A percentile compares a stretch with the other conserved stretches of the same genome.
Conservation (phyloP, 2,329 filamentous ascomycete genomes). For the Cercospora janseana region DNA sequence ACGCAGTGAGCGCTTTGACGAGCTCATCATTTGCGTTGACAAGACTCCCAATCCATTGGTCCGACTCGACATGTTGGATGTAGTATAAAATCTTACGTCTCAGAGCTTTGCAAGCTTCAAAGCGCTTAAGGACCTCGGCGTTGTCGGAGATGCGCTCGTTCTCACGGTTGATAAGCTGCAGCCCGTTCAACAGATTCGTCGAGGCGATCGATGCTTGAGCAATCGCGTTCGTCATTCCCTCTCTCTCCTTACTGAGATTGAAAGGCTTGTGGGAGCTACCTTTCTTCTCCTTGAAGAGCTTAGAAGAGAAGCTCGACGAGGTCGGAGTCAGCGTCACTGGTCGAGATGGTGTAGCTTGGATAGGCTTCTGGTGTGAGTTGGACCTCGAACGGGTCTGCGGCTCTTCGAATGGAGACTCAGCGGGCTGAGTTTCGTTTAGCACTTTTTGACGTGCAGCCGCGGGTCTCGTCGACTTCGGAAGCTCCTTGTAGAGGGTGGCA, state of each 20-base stretch:
- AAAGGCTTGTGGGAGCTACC: slow-evolving; percentile 64
- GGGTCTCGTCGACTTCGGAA: slow-evolving; percentile 66
- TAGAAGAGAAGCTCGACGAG: slow-evolving; percentile 31
- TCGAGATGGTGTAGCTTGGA: slow-evolving; percentile 21
- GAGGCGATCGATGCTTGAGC: slow-evolving; percentile 85
- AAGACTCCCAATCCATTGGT: slow-evolving; percentile 86
- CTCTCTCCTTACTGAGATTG: slow-evolving; percentile 83
- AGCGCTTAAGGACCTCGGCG: slow-evolving; percentile 67
- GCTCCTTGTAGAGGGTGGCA: slow-evolving; percentile 70
- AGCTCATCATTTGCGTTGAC: slow-evolving; percentile 94
- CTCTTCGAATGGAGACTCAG: slow-evolving; percentile 29
- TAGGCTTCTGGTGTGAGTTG: slow-evolving; percentile 17
- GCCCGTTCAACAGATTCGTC: slow-evolving; percentile 83
- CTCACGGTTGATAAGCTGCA: slow-evolving; percentile 90
- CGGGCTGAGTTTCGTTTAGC: slow-evolving; percentile 65
- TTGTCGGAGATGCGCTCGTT: slow-evolving; percentile 85
- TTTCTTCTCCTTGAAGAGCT: slow-evolving; percentile 39
- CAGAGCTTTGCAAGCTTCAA: slow-evolving; percentile 82
- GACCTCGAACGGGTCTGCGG: slow-evolving; percentile 19
- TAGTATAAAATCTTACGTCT: slow-evolving; percentile 84
- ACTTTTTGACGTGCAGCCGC: slow-evolving; percentile 72
- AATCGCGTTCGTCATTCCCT: slow-evolving; percentile 81
- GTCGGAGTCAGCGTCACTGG: slow-evolving; percentile 37
- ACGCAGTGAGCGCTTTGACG: slow-evolving; percentile 89
- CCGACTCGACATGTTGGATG: slow-evolving; percentile 85